Evolutionary conservation across 495 filamentous ascomycete genomes (phyloP).

Genomic region (Lasiosphaeris hirsuta): DNA sequence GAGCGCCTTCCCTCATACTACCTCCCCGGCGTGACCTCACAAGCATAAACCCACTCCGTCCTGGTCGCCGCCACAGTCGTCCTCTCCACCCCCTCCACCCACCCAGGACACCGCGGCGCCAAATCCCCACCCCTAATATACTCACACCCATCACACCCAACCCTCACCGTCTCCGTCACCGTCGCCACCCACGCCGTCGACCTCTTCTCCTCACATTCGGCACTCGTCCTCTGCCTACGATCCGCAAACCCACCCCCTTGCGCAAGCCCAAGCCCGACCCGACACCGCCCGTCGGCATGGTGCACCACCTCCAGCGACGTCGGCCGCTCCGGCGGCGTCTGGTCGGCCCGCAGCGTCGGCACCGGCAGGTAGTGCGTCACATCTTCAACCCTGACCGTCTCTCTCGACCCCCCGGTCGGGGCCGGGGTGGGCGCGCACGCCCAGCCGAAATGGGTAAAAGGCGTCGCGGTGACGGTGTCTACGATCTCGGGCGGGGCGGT

Average conservation of each 20-base stretch:
- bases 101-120: background rate
- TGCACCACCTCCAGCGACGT: slow-evolving; percentile 3
- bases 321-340: slow-evolving; percentile 5
- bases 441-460: slow-evolving; percentile 4
- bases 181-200: background rate
- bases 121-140: slow-evolving; percentile 3
- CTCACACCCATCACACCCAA: slow-evolving; percentile 9
- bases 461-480: slow-evolving; percentile 9
- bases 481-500: background rate
- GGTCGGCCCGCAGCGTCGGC: slow-evolving; percentile 5
- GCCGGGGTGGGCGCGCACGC: slow-evolving; percentile 6
- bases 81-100: background rate
- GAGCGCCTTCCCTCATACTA: too few species aligned
- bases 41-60: slow-evolving; percentile 2
- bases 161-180: background rate
- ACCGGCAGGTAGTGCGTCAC: background rate
- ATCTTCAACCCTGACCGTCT: background rate
- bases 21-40: background rate
- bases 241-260: background rate
- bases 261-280: background rate
- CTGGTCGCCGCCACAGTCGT: background rate
- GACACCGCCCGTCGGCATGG: slow-evolving; percentile 6
- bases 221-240: background rate
- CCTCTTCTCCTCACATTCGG: background rate
- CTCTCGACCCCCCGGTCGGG: too few species aligned